phyloP scores from a whole-genome alignment of 306 rosid species.

The Morella rubra region DNA sequence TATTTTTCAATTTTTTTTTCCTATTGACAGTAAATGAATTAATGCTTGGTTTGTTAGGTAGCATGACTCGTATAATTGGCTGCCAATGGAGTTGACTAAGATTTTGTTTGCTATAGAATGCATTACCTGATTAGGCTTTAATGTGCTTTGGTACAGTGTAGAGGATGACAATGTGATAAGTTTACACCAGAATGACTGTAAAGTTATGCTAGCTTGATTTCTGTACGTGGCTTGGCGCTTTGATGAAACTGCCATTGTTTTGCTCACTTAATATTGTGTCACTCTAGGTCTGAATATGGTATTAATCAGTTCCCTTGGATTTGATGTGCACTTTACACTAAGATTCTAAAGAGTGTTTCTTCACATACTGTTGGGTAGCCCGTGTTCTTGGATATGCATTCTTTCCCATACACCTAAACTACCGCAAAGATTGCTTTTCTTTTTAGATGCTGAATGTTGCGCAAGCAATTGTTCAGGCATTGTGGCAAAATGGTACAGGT shows the following conservation, averaged over 20 bases:
- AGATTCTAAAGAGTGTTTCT: not conserved
- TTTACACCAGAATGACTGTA: not conserved
- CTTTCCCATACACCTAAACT: not conserved
- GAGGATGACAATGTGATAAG: not conserved
- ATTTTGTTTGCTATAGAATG: not conserved
- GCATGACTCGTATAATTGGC: not conserved
- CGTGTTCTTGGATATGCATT: not conserved
- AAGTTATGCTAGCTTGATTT: not conserved
- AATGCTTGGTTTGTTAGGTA: slow-evolving; percentile 5
- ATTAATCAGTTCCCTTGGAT: not conserved
- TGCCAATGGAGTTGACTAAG: not conserved
- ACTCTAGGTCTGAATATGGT: not conserved
- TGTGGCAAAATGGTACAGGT: too few species aligned
- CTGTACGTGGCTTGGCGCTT: not conserved
- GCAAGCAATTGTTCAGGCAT: not conserved
- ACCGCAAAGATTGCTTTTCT: not conserved
- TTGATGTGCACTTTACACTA: not conserved
- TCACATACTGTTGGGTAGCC: not conserved
- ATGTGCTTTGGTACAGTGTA: not conserved
- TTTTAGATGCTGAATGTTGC: not conserved
- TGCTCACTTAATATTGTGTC: not conserved
- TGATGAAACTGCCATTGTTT: not conserved
- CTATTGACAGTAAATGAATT: not conserved
- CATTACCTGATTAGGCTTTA: not conserved
- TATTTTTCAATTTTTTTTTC: not conserved